These are phyloP conservation scores for Talaromyces sp. DNA, from an alignment of 2,329 filamentous ascomycete genomes.

Conservation along the genomic window DNA sequence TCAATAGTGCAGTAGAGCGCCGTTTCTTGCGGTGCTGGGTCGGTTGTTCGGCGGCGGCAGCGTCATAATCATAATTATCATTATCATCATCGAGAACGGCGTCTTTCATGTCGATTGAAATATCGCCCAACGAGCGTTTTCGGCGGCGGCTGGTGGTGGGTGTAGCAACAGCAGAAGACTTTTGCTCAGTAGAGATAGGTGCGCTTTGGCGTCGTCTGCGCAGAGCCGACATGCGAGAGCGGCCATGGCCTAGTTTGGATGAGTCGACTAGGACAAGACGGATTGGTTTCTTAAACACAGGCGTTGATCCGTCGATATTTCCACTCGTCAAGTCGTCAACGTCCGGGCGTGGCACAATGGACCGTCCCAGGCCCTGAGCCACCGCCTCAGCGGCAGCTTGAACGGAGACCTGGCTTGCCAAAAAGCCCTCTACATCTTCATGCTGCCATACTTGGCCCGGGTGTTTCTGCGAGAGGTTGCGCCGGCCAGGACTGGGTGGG, in stretches of 20 bases:
- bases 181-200: not conserved
- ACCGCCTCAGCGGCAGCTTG: conserved; percentile 8
- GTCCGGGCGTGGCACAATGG: not conserved
- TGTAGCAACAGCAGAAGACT: not conserved
- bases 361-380: not conserved
- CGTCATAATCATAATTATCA: not conserved
- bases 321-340: conserved; percentile 17
- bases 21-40: conserved; percentile 6
- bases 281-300: conserved; percentile 7
- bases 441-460: conserved; percentile 11
- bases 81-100: not conserved
- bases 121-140: conserved; percentile 7
- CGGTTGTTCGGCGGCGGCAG: not conserved
- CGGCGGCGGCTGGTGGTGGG: conserved; percentile 2
- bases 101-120: conserved; percentile 5
- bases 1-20: conserved; percentile 1
- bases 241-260: not conserved
- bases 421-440: conserved; percentile 20
- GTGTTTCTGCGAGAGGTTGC: conserved; percentile 22
- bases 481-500: conserved; percentile 25
- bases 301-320: conserved; percentile 9
- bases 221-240: not conserved
- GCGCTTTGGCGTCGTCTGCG: conserved; percentile 14
- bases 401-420: conserved; percentile 7
- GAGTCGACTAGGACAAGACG: conserved; percentile 12